Base-by-base conservation (phyloP, 129 eudicot genomes). In the Cynara cardunculus region DNA sequence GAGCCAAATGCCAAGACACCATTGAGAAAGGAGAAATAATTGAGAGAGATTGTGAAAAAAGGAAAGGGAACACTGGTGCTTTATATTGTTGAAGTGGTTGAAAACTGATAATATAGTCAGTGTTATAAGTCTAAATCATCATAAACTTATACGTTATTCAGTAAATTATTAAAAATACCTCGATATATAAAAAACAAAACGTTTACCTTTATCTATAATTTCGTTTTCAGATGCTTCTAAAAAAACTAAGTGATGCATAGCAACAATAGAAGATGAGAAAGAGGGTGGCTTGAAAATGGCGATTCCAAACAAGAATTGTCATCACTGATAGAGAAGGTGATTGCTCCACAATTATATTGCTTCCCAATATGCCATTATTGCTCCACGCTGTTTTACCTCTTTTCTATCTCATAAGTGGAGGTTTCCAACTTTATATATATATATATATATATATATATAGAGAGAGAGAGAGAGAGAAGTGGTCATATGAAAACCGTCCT, bases 221-320 rank as follows among this genome's bases (percentile, higher is more conserved):
- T 74, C 25, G 27, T 65, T 65, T 74, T 81, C 80, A 0, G n/a
- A 30, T 49, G 30, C 78, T 18, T 14, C 41, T 74, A 75, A 7
- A 37, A 37, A 67, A 21, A 73, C 44, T 26, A 32, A 3, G 46
- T 35, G 25, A 46, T 72, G 65, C 28, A 39, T 62, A 73, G 62
- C 62, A 75, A 81, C 70, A 81, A 74, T 74, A 74, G 70, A 77
- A 21, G 28, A 68, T 64, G 71, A 19, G 30, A 12, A 56, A 56
- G 9, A 56, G 24, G 25, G 53, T 41, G 53, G 53, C 53, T 61
- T 80, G 66, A 61, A 61, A 73, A 73, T 73, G 79, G 62, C 25
- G 79, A 73, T 26, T 74, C 80, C 85, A 74, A 81, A 81, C 75
- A 22, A 74, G 80, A 81, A 74, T 27, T 65, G 80, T 81, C 85